Base-by-base conservation (phyloP, 805 yeast species). In the Yamadazyma olivae region DNA sequence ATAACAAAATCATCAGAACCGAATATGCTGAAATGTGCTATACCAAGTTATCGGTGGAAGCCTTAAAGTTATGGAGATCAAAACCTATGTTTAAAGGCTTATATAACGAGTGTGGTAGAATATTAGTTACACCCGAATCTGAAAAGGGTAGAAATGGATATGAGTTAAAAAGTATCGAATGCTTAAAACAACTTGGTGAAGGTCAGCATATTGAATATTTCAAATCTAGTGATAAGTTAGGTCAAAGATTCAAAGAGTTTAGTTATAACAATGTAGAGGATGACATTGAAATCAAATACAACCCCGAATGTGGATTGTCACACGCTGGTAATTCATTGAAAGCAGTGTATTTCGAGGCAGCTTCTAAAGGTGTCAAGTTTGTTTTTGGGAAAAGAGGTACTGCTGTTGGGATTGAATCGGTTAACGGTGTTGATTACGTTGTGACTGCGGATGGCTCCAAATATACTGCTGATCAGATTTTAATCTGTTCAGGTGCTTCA, bases 1-100 rank as follows among this genome's bases (percentile, higher is more conserved):
- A 58, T 35, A 74, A 74, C 45, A 72, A 74, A 46, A 72, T 74
- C 32, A 61, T 74, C 12, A 54, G 78, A 32, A 57, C 71, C 0
- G 79, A 73, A 43, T 74, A 74, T 41, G 50, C 63, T 4, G 74
- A 71, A 36, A 27, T 53, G 20, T 48, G 57, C n/a, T 72, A 73
- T 38, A 52, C 75, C 4, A 53, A 54, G 30, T 40, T 74, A 45
- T 57, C 74, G 3, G 55, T 70, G 3, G 78, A 74, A 44, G 77
- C 79, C 2, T 47, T 69, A 27, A 36, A 50, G 7, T 38, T 50
- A 36, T 71, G 75, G 74, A 52, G 52, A 52, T 16, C 43, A 1
- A 60, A 67, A 36, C 60, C 64, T 3, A 40, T 57, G 5, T 67
- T 47, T 32, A 46, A 54, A 21, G 61, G 53, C 1, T 44, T 50